These are phyloP conservation scores for Chrysoporthe puriensis DNA, from an alignment of 2,329 filamentous ascomycete genomes.

Conservation along the genomic window DNA sequence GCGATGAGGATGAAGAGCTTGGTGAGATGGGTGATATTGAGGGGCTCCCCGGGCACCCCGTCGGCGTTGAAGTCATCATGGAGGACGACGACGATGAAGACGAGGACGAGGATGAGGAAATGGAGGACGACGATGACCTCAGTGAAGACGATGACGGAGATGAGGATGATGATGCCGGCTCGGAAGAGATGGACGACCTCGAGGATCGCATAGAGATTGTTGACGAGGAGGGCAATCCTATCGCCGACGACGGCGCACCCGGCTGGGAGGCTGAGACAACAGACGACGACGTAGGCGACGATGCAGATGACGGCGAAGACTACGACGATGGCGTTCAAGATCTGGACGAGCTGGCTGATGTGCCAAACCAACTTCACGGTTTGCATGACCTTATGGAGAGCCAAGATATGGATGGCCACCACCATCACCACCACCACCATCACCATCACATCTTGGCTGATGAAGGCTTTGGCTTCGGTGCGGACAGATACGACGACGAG, in stretches of 20 bases:
- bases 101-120: conserved; percentile 63
- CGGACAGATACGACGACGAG: conserved; percentile 45
- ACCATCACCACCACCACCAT: conserved; percentile 41
- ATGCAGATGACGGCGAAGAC: conserved; percentile 46
- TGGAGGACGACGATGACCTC: conserved; percentile 60
- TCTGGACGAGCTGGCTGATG: conserved; percentile 51
- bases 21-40: conserved; percentile 87
- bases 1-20: conserved; percentile 81
- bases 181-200: conserved; percentile 58
- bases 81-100: conserved; percentile 69
- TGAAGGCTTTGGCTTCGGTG: conserved; percentile 27
- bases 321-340: conserved; percentile 61
- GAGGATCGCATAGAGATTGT: conserved; percentile 60
- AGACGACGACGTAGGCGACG: conserved; percentile 57
- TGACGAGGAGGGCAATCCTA: conserved; percentile 64
- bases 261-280: conserved; percentile 65
- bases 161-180: conserved; percentile 54
- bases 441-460: conserved; percentile 45
- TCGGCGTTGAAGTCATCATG: conserved; percentile 77
- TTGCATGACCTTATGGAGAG: conserved; percentile 59
- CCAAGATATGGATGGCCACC: conserved; percentile 58
- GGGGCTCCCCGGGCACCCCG: conserved; percentile 65
- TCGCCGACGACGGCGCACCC: conserved; percentile 62
- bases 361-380: conserved; percentile 36
- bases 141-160: conserved; percentile 65